phyloP scores from a whole-genome alignment of 306 rosid genomes.

The Amphicarpaea edgeworthii region DNA sequence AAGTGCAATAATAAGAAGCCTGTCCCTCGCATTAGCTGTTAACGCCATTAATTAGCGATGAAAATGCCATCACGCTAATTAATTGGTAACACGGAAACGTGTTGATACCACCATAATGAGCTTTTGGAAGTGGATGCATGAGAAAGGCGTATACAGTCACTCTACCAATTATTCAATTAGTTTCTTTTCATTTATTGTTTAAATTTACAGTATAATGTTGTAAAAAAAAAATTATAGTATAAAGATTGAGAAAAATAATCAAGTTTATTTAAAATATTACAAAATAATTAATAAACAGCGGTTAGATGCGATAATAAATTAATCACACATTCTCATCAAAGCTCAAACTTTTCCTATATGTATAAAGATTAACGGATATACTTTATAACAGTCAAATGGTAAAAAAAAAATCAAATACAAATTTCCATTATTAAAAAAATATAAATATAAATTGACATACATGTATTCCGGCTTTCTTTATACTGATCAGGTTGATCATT shows the following conservation, averaged over 20 bases:
- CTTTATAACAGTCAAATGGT: no score
- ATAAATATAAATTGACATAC: not conserved
- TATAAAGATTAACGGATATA: no score
- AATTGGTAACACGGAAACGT: conserved; percentile 16
- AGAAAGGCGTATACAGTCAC: not conserved
- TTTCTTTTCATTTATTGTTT: not conserved
- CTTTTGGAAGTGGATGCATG: conserved; percentile 10
- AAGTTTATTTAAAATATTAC: not conserved
- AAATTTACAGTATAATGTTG: not conserved
- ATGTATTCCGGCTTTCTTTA: no score
- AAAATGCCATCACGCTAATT: conserved; percentile 6
- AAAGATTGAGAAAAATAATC: not conserved
- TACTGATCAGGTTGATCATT: not conserved
- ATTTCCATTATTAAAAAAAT: not conserved
- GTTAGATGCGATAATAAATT: not conserved
- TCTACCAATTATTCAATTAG: not conserved
- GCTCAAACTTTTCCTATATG: no score
- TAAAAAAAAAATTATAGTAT: no score
- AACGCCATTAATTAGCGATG: conserved; percentile 14
- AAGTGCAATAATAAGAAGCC: conserved; percentile 4
- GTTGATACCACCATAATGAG: conserved; percentile 29
- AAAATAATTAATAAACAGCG: no score
- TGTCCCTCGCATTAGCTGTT: conserved; percentile 20
- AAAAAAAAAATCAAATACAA: not conserved
- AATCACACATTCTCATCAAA: not conserved